Evolutionary conservation across 129 eudicot genomes (phyloP).

Genomic region (Glebionis coronaria): DNA sequence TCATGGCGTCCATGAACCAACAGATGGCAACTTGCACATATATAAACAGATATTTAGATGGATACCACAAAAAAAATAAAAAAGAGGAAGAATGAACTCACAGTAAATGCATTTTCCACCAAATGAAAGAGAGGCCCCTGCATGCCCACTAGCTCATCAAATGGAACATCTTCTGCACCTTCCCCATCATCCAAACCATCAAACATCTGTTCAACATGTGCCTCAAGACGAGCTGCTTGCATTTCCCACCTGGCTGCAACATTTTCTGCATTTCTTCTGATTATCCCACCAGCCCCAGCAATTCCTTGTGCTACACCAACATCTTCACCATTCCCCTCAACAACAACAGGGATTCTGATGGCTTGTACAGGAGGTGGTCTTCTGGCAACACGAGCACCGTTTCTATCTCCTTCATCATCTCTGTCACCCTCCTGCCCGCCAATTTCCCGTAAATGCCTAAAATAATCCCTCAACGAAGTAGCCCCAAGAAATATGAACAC

Average conservation of each 20-base stretch:
- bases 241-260: conserved; percentile 97
- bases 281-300: conserved; percentile 86
- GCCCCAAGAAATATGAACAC: conserved; percentile 96
- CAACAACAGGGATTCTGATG: conserved; percentile 61
- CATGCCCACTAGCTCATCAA: conserved; percentile 98
- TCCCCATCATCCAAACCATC: conserved; percentile 97
- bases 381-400: conserved; percentile 90
- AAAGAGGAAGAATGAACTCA: conserved; percentile 37
- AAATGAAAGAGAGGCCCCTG: conserved; percentile 96
- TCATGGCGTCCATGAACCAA: not conserved
- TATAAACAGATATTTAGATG: not conserved
- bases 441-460: conserved; percentile 80
- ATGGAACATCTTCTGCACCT: conserved; percentile 97
- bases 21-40: not conserved
- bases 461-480: conserved; percentile 86
- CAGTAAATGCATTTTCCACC: conserved; percentile 96
- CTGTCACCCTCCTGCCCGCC: conserved; percentile 76
- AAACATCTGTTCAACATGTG: conserved; percentile 94
- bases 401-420: conserved; percentile 83
- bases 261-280: conserved; percentile 84
- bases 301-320: conserved; percentile 72
- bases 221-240: conserved; percentile 98
- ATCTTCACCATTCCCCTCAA: conserved; percentile 75
- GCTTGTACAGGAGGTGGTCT: conserved; percentile 62
- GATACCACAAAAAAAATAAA: not conserved